phyloP scores from a whole-genome alignment of 2,329 filamentous ascomycete genomes.

The Leptographium wingfieldii region DNA sequence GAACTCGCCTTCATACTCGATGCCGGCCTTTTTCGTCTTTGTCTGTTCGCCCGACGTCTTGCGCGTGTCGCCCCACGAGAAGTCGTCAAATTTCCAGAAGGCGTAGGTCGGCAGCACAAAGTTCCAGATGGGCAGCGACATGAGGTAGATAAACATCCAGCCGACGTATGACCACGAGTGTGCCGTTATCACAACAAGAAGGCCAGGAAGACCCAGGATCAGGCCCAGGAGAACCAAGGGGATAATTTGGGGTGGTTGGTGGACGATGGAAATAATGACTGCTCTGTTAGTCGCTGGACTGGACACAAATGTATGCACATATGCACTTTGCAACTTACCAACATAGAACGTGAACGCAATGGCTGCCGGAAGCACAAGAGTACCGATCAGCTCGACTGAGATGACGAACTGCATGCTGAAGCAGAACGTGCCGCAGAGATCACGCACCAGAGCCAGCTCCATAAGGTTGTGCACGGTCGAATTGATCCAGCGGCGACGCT shows the following conservation, averaged over 20 bases:
- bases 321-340: conserved; percentile 44
- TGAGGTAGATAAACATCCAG: conserved; percentile 95
- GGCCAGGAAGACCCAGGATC: conserved; percentile 83
- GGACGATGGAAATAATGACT: conserved; percentile 80
- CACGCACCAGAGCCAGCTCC: conserved; percentile 88
- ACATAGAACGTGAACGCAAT: conserved; percentile 97
- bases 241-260: conserved; percentile 67
- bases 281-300: neutral
- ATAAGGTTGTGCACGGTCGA: conserved; percentile 97
- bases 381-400: conserved; percentile 88
- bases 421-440: conserved; percentile 97
- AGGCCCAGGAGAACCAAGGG: conserved; percentile 78
- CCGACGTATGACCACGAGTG: conserved; percentile 83
- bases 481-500: conserved; percentile 97
- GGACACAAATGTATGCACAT: neutral
- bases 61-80: conserved; percentile 96
- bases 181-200: conserved; percentile 86
- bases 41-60: conserved; percentile 87
- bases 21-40: conserved; percentile 76
- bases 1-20: conserved; percentile 89
- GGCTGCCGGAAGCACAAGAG: conserved; percentile 85
- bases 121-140: conserved; percentile 94
- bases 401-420: conserved; percentile 99
- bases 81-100: conserved; percentile 99
- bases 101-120: conserved; percentile 88